phyloP scores from a whole-genome alignment of 2,329 filamentous ascomycete genomes.

The Xylaria digitata region DNA sequence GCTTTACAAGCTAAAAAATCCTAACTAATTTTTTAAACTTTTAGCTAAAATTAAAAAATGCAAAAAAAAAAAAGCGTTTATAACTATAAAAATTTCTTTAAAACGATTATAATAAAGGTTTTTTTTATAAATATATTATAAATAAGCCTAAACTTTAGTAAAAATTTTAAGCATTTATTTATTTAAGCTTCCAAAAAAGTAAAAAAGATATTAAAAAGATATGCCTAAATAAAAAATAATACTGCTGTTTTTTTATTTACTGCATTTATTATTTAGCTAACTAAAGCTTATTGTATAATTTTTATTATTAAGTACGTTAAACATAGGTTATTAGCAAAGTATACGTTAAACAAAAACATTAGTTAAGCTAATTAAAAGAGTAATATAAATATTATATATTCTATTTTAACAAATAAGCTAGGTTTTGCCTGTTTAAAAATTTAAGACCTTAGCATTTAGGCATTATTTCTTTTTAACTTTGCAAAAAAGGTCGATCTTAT shows the following conservation, averaged over 20 bases:
- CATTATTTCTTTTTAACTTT: background rate
- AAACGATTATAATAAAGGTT: background rate
- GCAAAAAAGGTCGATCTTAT: too few species aligned
- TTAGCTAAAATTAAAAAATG: background rate
- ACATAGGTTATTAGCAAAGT: background rate
- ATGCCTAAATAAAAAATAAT: background rate
- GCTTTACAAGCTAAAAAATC: too few species aligned
- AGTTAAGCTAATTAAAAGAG: background rate
- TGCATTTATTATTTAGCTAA: background rate
- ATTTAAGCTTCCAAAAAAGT: background rate
- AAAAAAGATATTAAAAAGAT: background rate
- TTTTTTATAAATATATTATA: background rate
- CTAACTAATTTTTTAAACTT: too few species aligned
- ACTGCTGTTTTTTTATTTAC: background rate
- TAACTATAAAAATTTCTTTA: background rate
- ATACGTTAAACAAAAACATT: background rate
- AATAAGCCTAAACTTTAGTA: background rate
- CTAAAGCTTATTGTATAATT: background rate
- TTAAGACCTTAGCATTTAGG: too few species aligned
- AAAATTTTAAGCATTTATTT: background rate
- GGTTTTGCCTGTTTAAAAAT: background rate
- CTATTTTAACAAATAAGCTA: background rate
- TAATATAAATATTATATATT: conserved; percentile 8
- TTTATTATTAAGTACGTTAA: background rate
- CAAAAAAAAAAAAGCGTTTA: background rate